Percentiles rank a stretch among this genome's conserved stretches.
These are phyloP conservation scores for Erodium chrysanthum DNA, from an alignment of 441 rosid genomes.

Conservation along the genomic window DNA sequence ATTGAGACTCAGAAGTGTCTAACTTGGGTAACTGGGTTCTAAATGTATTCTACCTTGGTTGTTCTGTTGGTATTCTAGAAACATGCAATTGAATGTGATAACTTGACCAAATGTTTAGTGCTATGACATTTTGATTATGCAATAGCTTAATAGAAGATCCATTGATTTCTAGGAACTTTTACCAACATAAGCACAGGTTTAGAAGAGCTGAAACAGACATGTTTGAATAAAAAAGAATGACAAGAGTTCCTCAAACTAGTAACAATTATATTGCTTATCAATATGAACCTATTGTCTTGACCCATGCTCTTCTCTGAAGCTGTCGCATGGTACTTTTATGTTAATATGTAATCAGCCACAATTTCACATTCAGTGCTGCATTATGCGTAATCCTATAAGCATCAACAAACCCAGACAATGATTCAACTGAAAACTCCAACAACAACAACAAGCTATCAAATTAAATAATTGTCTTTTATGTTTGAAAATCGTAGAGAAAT, in stretches of 20 bases:
- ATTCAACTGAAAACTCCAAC: not conserved
- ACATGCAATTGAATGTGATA: not conserved
- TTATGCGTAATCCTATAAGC: not conserved
- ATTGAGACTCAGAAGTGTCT: not conserved
- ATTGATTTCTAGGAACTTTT: not conserved
- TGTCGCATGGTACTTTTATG: not conserved
- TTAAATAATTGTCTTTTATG: not conserved
- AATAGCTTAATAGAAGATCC: not conserved
- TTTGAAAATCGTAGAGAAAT: not conserved
- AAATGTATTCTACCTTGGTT: not conserved
- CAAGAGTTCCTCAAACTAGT: not conserved
- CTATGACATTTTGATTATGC: not conserved
- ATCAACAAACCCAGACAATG: not conserved
- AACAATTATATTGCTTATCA: not conserved
- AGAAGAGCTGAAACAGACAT: not conserved
- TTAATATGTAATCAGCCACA: not conserved
- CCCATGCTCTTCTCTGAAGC: not conserved
- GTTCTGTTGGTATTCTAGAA: not conserved
- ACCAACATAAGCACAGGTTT: not conserved
- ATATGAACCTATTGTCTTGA: not conserved
- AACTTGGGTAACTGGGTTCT: not conserved
- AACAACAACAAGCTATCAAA: not conserved
- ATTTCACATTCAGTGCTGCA: constrained; percentile 2
- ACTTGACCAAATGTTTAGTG: not conserved
- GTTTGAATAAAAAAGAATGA: not conserved